Base-by-base conservation (phyloP, 164 flowering plant genomes). In the Pachysandra terminalis region DNA sequence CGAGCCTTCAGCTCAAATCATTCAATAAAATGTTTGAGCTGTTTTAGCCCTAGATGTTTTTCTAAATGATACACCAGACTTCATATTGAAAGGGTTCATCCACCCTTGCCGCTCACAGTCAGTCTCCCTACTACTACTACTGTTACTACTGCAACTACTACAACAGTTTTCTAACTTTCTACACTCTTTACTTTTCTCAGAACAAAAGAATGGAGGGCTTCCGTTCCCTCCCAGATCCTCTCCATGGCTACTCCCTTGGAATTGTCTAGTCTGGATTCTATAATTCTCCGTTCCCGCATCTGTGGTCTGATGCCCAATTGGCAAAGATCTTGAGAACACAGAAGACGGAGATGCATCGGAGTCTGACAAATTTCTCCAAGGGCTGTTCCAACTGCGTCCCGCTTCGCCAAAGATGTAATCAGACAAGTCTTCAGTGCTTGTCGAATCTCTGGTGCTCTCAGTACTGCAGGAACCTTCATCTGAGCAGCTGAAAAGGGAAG, bases 401-500 rank as follows among this genome's bases (percentile, higher is more conserved):
- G 77, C 32, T 15, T 82, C 86, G 37, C 96, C 87, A 65, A 88
- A 85, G 63, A 86, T 59, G 68, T 73, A 81, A 23, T 88, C 97
- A 24, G 88, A 79, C 15, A 77, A 70, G n/a, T 94, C 98, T 37
- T 89, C 96, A 3, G 82, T 77, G 75, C 97, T 83, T 53, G 77
- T 72, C 4, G 98, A 88, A 56, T 85, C 96, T 66, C 83, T 71
- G 32, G 83, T 85, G 83, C 95, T 85, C 55, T 88, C 92, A 0
- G 95, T 90, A 56, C 93, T 87, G 72, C 84, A 86, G 8, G 98
- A 90, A 27, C 86, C 86, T 79, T 85, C 91, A 64, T 91, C 97
- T 0, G 98, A 94, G 76, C 86, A 83, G 83, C 91, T 86, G 63
- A 90, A 69, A 9, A 90, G 86, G 58, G 98, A 87, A 23, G 85